Conservation (phyloP, 2,329 filamentous ascomycete species). For the Zymoseptoria pseudotritici region DNA sequence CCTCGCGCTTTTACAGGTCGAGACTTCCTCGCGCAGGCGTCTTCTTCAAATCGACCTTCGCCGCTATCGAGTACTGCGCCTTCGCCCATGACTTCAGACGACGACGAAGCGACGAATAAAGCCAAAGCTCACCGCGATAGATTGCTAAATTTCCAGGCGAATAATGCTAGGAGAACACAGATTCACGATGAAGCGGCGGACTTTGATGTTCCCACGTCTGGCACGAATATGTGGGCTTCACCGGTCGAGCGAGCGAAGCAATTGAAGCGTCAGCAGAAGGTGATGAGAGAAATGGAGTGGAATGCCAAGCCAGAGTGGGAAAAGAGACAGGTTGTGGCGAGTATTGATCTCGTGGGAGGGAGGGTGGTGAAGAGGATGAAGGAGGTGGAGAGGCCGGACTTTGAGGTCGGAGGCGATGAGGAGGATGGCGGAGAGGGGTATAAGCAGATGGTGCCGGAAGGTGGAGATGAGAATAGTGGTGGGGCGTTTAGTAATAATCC, state of each 20-base stretch:
- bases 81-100: constrained; percentile 26
- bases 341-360: constrained; percentile 71
- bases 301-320: constrained; percentile 79
- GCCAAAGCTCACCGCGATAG: constrained; percentile 75
- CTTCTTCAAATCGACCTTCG: constrained; percentile 30
- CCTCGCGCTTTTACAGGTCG: constrained; percentile 28
- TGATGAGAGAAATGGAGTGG: constrained; percentile 80
- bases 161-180: constrained; percentile 76
- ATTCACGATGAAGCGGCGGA: constrained; percentile 80
- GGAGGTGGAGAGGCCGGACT: constrained; percentile 49
- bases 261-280: constrained; percentile 76
- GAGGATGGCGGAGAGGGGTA: constrained; percentile 25
- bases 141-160: constrained; percentile 72
- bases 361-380: constrained; percentile 69
- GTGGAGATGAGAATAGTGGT: constrained; percentile 22
- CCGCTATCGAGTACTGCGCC: constrained; percentile 27
- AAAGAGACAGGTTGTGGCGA: constrained; percentile 75
- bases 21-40: constrained; percentile 28
- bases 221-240: constrained; percentile 72
- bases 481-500: constrained; percentile 65
- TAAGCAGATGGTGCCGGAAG: constrained; percentile 24
- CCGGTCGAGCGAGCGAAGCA: constrained; percentile 76
- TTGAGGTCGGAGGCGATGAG: constrained; percentile 34
- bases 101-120: constrained; percentile 53
- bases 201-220: constrained; percentile 54